These are phyloP conservation scores for Sphagnum contortum DNA, from an alignment of 225 moss, liverwort and hornwort genomes.

Conservation along the genomic window DNA sequence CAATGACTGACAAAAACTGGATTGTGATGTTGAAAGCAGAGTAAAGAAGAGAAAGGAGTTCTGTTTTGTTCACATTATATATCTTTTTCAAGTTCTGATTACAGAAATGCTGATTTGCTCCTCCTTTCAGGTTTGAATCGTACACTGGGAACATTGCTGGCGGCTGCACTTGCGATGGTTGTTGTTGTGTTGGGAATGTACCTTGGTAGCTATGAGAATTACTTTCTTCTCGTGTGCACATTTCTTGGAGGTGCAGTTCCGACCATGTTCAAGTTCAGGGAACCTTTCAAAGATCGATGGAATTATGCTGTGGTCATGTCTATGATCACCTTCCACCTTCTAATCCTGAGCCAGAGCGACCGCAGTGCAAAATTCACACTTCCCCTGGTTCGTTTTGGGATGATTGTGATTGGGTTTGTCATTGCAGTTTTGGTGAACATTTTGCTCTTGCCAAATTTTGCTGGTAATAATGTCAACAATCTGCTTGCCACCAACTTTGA, in stretches of 20 bases:
- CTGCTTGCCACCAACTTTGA: slow-evolving; percentile 55
- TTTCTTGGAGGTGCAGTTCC: slow-evolving; percentile 56
- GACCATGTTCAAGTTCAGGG: slow-evolving; percentile 75
- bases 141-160: slow-evolving; percentile 52
- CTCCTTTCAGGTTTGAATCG: slow-evolving; percentile 39
- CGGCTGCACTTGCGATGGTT: slow-evolving; percentile 31
- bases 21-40: no score
- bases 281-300: slow-evolving; percentile 74
- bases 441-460: slow-evolving; percentile 42
- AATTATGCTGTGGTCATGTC: slow-evolving; percentile 86
- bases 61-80: no score
- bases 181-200: slow-evolving; percentile 30
- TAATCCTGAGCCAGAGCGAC: slow-evolving; percentile 44
- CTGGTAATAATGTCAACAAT: slow-evolving; percentile 31
- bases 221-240: slow-evolving; percentile 34
- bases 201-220: slow-evolving; percentile 24
- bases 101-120: no score
- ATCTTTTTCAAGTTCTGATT: no score
- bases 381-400: slow-evolving; percentile 47
- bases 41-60: no score
- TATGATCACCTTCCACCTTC: slow-evolving; percentile 79
- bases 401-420: slow-evolving; percentile 52
- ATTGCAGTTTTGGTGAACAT: slow-evolving; percentile 47
- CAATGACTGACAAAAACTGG: no score
- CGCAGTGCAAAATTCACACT: slow-evolving; percentile 33